phyloP scores from a whole-genome alignment of 495 filamentous ascomycete genomes.

The Talaromyces wortmannii region DNA sequence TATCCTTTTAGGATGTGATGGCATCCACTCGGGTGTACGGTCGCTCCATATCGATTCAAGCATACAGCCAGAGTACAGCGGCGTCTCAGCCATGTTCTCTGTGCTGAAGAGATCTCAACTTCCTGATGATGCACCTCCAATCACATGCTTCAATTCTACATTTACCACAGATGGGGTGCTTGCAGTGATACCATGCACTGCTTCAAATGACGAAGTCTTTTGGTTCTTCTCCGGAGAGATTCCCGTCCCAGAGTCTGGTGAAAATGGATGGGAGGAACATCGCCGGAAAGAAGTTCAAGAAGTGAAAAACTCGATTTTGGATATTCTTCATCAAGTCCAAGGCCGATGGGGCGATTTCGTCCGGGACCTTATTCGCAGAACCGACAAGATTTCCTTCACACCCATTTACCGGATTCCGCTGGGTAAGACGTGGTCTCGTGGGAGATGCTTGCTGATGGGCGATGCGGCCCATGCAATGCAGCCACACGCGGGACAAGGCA shows the following conservation, averaged over 20 bases:
- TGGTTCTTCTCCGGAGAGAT: conserved; percentile 22
- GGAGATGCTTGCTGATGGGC: conserved; percentile 24
- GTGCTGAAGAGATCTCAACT: conserved; percentile 23
- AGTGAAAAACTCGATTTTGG: conserved; percentile 22
- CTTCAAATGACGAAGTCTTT: conserved; percentile 16
- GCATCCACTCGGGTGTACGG: conserved; percentile 40
- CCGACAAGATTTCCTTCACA: conserved; percentile 36
- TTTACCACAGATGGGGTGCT: conserved; percentile 43
- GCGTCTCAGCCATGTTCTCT: conserved; percentile 33
- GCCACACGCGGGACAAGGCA: conserved; percentile 38
- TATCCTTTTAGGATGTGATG: conserved; percentile 52
- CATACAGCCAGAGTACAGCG: conserved; percentile 21
- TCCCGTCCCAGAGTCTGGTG: conserved; percentile 16
- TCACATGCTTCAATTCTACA: conserved; percentile 29
- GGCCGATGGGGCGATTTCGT: conserved; percentile 36
- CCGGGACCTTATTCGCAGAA: conserved; percentile 26
- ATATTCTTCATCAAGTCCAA: conserved; percentile 25
- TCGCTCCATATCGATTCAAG: conserved; percentile 18
- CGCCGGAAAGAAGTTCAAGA: conserved; percentile 26
- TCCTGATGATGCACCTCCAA: conserved; percentile 1
- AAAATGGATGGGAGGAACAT: conserved; percentile 35
- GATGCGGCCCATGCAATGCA: conserved; percentile 41
- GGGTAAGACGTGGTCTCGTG: conserved; percentile 32
- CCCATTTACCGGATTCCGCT: conserved; percentile 40
- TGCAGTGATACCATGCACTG: conserved; percentile 28